These are phyloP conservation scores for Ambrosia trifida DNA, from an alignment of 129 eudicot species.

Conservation along the genomic window DNA sequence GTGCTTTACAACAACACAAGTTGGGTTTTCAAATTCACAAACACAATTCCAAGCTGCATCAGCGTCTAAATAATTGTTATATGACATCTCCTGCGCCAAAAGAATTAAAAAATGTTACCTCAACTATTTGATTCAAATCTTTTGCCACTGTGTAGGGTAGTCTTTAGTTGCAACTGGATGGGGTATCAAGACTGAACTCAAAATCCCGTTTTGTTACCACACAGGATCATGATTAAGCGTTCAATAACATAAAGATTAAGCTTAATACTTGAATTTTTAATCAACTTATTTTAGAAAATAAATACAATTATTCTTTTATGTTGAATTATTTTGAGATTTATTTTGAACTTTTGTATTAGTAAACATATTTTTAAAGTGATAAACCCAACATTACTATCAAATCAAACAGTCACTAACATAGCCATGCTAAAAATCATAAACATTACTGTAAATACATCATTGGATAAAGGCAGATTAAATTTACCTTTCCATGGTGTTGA, in stretches of 20 bases:
- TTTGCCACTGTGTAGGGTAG: neutral
- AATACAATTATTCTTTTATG: neutral
- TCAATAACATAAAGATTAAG: neutral
- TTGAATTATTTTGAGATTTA: too few species aligned
- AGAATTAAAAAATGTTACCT: neutral
- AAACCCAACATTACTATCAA: too few species aligned
- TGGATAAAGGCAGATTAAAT: neutral
- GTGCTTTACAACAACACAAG: slow-evolving; percentile 94
- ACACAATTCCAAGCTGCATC: slow-evolving; percentile 99
- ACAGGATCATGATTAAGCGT: too few species aligned
- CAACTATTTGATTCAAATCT: neutral
- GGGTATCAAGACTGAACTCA: too few species aligned
- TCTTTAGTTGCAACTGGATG: too few species aligned
- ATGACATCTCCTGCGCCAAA: slow-evolving; percentile 86
- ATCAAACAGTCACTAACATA: neutral
- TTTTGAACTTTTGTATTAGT: neutral
- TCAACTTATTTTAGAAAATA: neutral
- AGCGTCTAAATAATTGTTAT: slow-evolving; percentile 92
- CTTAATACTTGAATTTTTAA: too few species aligned
- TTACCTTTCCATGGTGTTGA: slow-evolving; percentile 96
- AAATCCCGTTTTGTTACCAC: neutral
- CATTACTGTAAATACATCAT: neutral
- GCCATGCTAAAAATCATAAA: neutral
- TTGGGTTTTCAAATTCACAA: slow-evolving; percentile 82
- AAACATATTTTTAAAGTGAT: neutral